Evolutionary conservation across 176 grass and related monocot species (phyloP), one percentile per base, ranked within the genome.

Genomic region (Triticum aestivum): DNA sequence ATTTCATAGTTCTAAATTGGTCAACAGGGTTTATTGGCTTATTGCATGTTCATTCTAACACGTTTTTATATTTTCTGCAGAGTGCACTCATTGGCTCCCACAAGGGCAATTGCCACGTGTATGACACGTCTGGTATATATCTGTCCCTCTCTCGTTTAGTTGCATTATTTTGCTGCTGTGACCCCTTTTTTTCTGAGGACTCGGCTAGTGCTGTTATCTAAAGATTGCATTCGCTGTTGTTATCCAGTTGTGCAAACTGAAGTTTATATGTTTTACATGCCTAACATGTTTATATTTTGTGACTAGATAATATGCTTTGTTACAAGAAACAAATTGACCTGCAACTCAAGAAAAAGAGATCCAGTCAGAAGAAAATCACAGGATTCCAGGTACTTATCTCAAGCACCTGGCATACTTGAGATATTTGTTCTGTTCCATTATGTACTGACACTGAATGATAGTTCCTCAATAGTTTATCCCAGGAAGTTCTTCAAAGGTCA

Each of bases 281-380:
- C 23, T 65, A 21, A 78, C 79, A 34, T 81, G 73, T 79, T 2
- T 11, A 15, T 82, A 34, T 89, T 62, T 64, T 52, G n/a, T 86
- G 58, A 69, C 29, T 69, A 98, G 97, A 96, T 91, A 92, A 96
- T 90, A 96, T 87, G 89, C 90, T 98, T 88, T 77, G 82, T 83
- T 91, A 94, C 79, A 96, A 91, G 89, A 89, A 67, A 78, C 83
- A 88, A 61, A 92, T 98, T 59, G 87, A 96, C 68, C 84, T 94
- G 61, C 90, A 96, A 61, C 95, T 90, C 70, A 96, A 94, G 89
- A 95, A 87, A 91, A 98, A 89, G 77, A 94, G 94, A 86, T 98
- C 92, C 74, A 88, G 65, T 47, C 94, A 91, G 69, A 98, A 96
- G 92, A 98, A 98, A 91, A 93, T 96, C 64, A 98, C 97, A 85